These are phyloP conservation scores for Ceratobasidium papillatum DNA, from an alignment of 1,284 basidiomycete species.

Conservation along the genomic window DNA sequence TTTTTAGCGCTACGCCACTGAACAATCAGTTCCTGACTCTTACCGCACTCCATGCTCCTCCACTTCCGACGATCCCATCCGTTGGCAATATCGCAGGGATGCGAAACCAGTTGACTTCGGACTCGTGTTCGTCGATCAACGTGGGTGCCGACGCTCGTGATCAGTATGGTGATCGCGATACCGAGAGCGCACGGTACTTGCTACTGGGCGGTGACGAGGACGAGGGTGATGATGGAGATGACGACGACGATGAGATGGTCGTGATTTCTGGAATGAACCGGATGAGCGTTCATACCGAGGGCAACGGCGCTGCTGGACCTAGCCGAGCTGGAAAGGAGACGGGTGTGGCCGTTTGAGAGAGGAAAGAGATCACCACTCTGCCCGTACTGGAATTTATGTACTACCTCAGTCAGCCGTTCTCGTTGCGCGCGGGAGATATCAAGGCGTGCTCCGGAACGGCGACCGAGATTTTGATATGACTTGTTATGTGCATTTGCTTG, in stretches of 20 bases:
- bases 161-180: not conserved
- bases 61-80: slow-evolving; percentile 28
- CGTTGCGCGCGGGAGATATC: not conserved
- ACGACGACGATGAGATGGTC: slow-evolving; percentile 22
- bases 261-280: slow-evolving; percentile 15
- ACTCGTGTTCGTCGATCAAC: slow-evolving; percentile 8
- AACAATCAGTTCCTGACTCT: slow-evolving; percentile 44
- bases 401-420: not conserved
- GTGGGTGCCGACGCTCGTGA: not conserved
- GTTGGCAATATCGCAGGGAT: slow-evolving; percentile 14
- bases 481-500: slow-evolving; percentile 1
- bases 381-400: not conserved
- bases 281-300: slow-evolving; percentile 26
- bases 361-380: not conserved
- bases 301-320: slow-evolving; percentile 7
- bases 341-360: not conserved
- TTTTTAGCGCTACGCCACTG: slow-evolving; percentile 42
- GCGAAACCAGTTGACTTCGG: not conserved
- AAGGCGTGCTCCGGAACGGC: slow-evolving; percentile 16
- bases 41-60: not conserved
- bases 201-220: not conserved
- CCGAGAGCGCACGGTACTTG: slow-evolving; percentile 27
- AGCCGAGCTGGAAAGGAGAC: slow-evolving; percentile 1
- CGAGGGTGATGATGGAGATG: slow-evolving; percentile 19
- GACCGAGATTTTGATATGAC: slow-evolving; percentile 23